Base-by-base conservation (phyloP, 169 alveolate species). In the Babesia sp. region DNA sequence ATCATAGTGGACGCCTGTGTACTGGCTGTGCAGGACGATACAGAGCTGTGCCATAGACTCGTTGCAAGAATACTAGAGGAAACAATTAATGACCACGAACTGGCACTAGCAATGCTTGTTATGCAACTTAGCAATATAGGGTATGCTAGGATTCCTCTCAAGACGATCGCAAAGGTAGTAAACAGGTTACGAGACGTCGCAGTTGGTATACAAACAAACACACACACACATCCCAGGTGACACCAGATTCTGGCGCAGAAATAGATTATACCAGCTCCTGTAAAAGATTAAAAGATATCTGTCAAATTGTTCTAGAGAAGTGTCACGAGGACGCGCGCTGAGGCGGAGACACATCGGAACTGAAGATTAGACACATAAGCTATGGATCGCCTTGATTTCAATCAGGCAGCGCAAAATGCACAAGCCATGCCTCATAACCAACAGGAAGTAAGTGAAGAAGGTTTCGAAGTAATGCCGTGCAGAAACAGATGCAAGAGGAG, bases 401-500 rank as follows among this genome's bases (percentile, higher is more conserved):
- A 45, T 50, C 54, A 45, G 61, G 74, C 74, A 0, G 74, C 74
- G 74, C 74, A 64, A 34, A 64, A 64, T 31, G 74, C 74, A 61
- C 74, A 64, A 14, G 63, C 64, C 20, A 46, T 50, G n/a, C 7
- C 74, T 6, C 74, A 45, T n/a, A 64, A 64, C 61, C 11, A 11
- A 50, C 74, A 64, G 26, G 74, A 64, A 61, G 74, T 64, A 64
- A n/a, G 45, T 26, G 9, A 9, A 5, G 20, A 39, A 37, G 2
- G 11, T 2, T 2, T 22, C 24, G 28, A 20, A 5, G 7, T 18
- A 41, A 29, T 46, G 59, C 20, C 9, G 8, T 34, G 37, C 53
- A 78, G 82, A 67, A 67, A 33, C 45, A 41, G 68, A 64, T 48
- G 57, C 80, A 78, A 41, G 86, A 78, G 74, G 82, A 78, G 54